Evolutionary conservation across 257 asterid genomes (phyloP), one percentile per base, ranked within the genome.

Genomic region (Cinchona pubescens): DNA sequence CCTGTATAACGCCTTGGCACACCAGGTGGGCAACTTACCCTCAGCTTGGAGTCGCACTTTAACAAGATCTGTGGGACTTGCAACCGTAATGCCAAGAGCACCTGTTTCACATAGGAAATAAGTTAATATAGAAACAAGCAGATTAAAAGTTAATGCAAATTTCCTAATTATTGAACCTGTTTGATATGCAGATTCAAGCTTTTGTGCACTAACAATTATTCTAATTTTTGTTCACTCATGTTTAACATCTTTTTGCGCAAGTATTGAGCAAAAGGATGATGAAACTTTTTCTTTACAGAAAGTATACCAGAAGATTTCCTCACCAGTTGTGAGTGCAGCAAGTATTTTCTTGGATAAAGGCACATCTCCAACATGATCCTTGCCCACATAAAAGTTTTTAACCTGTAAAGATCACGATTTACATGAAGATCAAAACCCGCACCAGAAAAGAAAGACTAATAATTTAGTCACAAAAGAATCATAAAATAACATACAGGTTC

Each of bases 11-110:
- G 97, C 85, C 93, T 91, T 4, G 98, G 96, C 69, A 90, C 97
- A 72, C 97, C 98, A 46, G 96, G 91, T 46, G 98, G 98, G 87
- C 76, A 92, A 83, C 79, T 91, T 95, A 35, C 99, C 99, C 84
- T 95, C 99, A 63, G 98, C 89, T 84, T 95, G 99, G 81, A 95
- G 97, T 69, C 99, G 82, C 67, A 95, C 99, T 85, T 95, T 95
- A 35, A 95, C 99, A 56, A 95, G 98, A 86, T 95, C 99, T 9
- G 99, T 95, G 67, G 99, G 99, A 85, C 92, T 95, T 83, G 99
- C 99, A 35, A 95, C 48, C 9, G 84, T 60, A 62, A 95, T 95
- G 10, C 83, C 99, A 62, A 92, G 4, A 25, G 96, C 98, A 42
- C 98, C 99, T 95, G 86, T 78, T 67, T 75, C 62, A 85, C 45